Evolutionary conservation across 2,329 filamentous ascomycete genomes (phyloP).

Genomic region (Aureobasidium sp.): DNA sequence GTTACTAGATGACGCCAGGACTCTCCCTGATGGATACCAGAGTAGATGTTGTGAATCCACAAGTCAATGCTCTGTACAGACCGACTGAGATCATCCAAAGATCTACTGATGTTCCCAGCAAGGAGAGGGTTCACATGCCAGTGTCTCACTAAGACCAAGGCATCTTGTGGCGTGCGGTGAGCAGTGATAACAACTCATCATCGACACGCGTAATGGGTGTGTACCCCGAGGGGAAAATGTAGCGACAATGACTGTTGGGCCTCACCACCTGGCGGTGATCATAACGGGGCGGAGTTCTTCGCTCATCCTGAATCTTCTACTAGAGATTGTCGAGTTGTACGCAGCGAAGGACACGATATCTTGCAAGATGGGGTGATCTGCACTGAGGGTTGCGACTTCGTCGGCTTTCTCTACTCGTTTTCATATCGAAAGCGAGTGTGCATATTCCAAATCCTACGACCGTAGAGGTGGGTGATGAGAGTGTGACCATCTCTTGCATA

Average conservation of each 20-base stretch:
- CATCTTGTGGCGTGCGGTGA: background rate
- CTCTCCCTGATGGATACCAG: background rate
- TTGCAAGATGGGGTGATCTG: no score
- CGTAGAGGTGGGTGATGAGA: no score
- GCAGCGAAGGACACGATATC: no score
- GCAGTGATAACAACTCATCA: background rate
- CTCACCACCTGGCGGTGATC: background rate
- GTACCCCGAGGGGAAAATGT: background rate
- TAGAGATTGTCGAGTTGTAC: no score
- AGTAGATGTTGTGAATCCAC: no score
- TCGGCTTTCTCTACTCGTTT: no score
- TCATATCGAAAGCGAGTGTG: no score
- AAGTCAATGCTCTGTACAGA: background rate
- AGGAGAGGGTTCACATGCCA: background rate
- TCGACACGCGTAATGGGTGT: background rate
- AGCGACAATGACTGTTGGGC: background rate
- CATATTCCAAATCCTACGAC: no score
- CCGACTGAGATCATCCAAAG: background rate
- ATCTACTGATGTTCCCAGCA: background rate
- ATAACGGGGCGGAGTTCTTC: background rate
- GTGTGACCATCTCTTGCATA: no score
- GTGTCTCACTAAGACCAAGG: no score
- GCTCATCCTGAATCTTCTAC: background rate
- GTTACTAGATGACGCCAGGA: background rate
- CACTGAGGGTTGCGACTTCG: no score